Conservation (phyloP, 2,329 filamentous ascomycete genomes). For the Coleophoma cylindrospora region DNA sequence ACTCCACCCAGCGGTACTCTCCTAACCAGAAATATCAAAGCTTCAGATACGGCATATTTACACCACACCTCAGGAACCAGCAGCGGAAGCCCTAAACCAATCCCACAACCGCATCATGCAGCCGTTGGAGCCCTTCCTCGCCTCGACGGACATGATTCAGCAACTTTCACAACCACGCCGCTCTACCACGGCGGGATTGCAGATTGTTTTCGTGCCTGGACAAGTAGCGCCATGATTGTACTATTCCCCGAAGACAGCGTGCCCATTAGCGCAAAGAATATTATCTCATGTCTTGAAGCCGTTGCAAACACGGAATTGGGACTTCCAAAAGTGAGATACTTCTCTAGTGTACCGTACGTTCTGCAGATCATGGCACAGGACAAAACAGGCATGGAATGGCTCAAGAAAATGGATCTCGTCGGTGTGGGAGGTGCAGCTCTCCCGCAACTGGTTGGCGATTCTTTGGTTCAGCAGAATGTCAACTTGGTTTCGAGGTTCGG, state of each 20-base stretch:
- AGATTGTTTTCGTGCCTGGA: conserved; percentile 58
- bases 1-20: not conserved
- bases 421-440: conserved; percentile 60
- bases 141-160: conserved; percentile 31
- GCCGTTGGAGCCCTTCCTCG: conserved; percentile 49
- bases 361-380: conserved; percentile 46
- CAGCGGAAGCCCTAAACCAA: conserved; percentile 57
- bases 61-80: conserved; percentile 64
- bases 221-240: conserved; percentile 54
- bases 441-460: conserved; percentile 44
- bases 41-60: conserved; percentile 45
- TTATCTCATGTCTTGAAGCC: conserved; percentile 40
- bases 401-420: conserved; percentile 52
- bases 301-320: conserved; percentile 23
- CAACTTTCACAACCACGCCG: conserved; percentile 61
- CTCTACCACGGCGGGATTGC: conserved; percentile 62
- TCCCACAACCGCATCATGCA: conserved; percentile 50
- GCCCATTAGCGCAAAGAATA: conserved; percentile 51
- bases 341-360: conserved; percentile 57
- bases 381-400: conserved; percentile 31
- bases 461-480: conserved; percentile 43
- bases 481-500: conserved; percentile 59
- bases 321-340: conserved; percentile 42
- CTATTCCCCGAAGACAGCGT: conserved; percentile 51
- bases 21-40: not conserved